Base-by-base conservation (phyloP, 2,329 filamentous ascomycete species). In the Plectosphaerella cucumerina region DNA sequence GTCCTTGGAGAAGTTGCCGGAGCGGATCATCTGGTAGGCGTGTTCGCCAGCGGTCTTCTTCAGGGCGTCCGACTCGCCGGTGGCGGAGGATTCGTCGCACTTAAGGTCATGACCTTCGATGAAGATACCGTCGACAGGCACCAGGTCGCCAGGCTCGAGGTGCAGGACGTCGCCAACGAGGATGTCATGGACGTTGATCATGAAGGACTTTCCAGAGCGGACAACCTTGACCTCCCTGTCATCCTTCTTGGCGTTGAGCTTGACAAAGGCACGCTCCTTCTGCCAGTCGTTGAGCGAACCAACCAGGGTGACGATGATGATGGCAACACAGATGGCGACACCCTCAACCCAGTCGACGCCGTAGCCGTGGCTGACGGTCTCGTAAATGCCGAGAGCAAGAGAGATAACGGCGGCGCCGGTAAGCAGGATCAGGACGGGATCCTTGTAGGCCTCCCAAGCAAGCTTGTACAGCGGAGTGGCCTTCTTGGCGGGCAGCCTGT, bases 31-130 rank as follows among this genome's bases (percentile, higher is more conserved):
- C 39, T 75, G 68, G 68, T 78, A 82, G 46, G 84, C 83, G 45
- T 81, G 75, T 11, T 81, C 73, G 12, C 78, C 84, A 5, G 72
- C 65, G 0, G 77, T 81, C 69, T 90, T 90, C 66, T 82, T 85
- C 65, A 89, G 78, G 47, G 85, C 77, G 59, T 90, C 86, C 1
- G 85, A 89, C 67, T 90, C 86, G 57, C 86, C 86, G 22, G 86
- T 89, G 1, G 84, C 84, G 11, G 85, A 87, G 3, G 85, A 88
- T 61, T 90, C 86, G 58, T 89, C 86, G 59, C 85, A 90, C 64
- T 85, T 74, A 52, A 77, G 60, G 4, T 67, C 65, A 54, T 72
- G 71, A 6, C 74, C 73, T 17, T 77, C 73, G 53, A 89, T 84
- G 53, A 89, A 80, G 49, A 89, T 76, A 6, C 86, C 86, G 61